These are phyloP conservation scores for Cicer yamashitae DNA, from an alignment of 306 rosid species.

Conservation along the genomic window DNA sequence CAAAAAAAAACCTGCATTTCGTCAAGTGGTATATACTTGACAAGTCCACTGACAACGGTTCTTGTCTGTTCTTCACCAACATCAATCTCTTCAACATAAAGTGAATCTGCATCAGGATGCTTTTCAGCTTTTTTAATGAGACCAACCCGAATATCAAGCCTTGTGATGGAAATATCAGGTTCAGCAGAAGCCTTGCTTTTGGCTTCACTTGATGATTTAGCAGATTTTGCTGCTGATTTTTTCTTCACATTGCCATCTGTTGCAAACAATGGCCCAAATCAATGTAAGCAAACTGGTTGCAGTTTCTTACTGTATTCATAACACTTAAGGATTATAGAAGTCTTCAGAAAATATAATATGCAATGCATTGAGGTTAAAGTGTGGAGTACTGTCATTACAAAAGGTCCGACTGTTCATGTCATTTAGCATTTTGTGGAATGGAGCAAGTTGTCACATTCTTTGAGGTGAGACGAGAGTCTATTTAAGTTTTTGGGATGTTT, in stretches of 20 bases:
- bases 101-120: conserved; percentile 95
- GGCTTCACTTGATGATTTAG: conserved; percentile 55
- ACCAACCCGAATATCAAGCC: conserved; percentile 94
- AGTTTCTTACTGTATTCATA: background rate
- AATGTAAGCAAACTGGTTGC: conserved; percentile 15
- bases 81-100: conserved; percentile 93
- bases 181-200: conserved; percentile 63
- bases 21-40: conserved; percentile 81
- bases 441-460: background rate
- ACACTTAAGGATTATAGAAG: background rate
- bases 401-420: background rate
- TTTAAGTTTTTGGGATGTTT: background rate
- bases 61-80: conserved; percentile 83
- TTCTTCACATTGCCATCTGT: conserved; percentile 72
- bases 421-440: conserved; percentile 16
- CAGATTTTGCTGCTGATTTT: conserved; percentile 48
- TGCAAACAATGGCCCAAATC: conserved; percentile 37
- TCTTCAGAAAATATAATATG: conserved; percentile 11
- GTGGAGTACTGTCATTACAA: background rate
- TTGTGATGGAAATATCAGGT: conserved; percentile 69
- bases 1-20: conserved; percentile 83
- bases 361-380: conserved; percentile 21
- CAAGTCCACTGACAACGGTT: conserved; percentile 96
- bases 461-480: background rate
- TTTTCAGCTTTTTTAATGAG: conserved; percentile 74